Evolutionary conservation across 2,329 filamentous ascomycete genomes (phyloP), one percentile per base, ranked within the genome.

Genomic region (Elsinoe arachidis): DNA sequence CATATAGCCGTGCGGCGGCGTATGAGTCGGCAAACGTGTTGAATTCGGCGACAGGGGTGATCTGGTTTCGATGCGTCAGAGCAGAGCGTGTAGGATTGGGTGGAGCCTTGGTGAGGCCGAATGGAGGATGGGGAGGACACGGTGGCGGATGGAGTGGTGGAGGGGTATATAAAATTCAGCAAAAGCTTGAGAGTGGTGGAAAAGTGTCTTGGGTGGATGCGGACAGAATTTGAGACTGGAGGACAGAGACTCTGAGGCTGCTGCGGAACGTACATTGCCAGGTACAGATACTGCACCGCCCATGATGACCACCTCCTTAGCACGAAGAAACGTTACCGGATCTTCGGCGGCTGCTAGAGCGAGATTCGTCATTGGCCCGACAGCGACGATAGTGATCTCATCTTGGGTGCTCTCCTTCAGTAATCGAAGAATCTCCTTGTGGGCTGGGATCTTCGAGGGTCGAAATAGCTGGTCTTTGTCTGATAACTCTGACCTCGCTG

Each of bases 251-350:
- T 26, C 3, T 26, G 23, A 3, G 23, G 23, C 26, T 30, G 26
- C 26, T 30, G 26, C 7, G 26, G 26, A 30, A 63, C 65, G 58
- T 70, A 78, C 76, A 71, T 99, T 99, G 64, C 93, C 93, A 53
- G 84, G 80, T 44, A 84, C 75, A 59, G 87, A 79, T 56, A 99
- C 81, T 21, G 88, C 85, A 59, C 93, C 93, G 59, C 92, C 93
- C 93, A 99, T 99, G 47, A 96, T 88, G 3, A 96, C 86, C 2
- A 99, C 81, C 72, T 97, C 90, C 70, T 95, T 95, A 51, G 85
- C 88, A 43, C 84, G 83, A 57, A 99, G 78, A 71, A 99, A 96
- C 0, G 90, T 86, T 71, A 92, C 89, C 0, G 91, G 86, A 64
- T 97, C 92, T 66, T 90, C 84, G 12, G 90, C 85, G 2, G 93